These are phyloP conservation scores for Cyclotella choctawhatcheeana DNA, from an alignment of 108 stramenopile genomes.

Conservation along the genomic window DNA sequence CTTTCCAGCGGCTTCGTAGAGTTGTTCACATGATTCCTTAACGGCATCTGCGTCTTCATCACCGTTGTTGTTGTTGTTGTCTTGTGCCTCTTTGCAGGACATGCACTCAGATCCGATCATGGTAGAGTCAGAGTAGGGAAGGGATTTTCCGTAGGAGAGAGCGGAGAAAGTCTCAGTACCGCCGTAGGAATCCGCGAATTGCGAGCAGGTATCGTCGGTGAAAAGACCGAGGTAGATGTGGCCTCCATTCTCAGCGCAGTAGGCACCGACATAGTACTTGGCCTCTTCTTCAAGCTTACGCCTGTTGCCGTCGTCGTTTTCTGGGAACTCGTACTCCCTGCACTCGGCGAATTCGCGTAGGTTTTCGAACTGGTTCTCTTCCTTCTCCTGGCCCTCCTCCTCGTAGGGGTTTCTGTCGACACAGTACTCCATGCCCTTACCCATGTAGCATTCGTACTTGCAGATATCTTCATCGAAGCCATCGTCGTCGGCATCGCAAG, in stretches of 20 bases:
- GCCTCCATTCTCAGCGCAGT: slow-evolving; percentile 84
- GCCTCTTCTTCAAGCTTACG: slow-evolving; percentile 45
- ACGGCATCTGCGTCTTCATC: slow-evolving; percentile 58
- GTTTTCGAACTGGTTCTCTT: slow-evolving; percentile 49
- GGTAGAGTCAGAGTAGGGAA: slow-evolving; percentile 64
- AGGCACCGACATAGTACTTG: slow-evolving; percentile 76
- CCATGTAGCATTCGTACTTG: slow-evolving; percentile 71
- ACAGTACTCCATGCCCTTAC: slow-evolving; percentile 67
- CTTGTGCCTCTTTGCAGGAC: slow-evolving; percentile 60
- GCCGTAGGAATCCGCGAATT: slow-evolving; percentile 57
- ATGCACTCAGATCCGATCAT: slow-evolving; percentile 73
- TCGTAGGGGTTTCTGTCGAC: slow-evolving; percentile 68
- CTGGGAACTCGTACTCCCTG: slow-evolving; percentile 33
- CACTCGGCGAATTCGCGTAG: slow-evolving; percentile 53
- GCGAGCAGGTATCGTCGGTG: slow-evolving; percentile 78
- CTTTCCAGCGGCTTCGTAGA: slow-evolving; percentile 78
- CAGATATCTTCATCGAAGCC: slow-evolving; percentile 64
- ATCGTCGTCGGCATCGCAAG: slow-evolving; percentile 47
- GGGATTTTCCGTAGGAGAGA: slow-evolving; percentile 49
- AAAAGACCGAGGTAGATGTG: slow-evolving; percentile 77
- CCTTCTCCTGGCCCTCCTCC: slow-evolving; percentile 47
- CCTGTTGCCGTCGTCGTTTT: slow-evolving; percentile 40
- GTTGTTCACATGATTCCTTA: slow-evolving; percentile 67
- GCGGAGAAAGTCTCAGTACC: slow-evolving; percentile 52
- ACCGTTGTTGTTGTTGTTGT: slow-evolving; percentile 47